A percentile compares a stretch with the other conserved stretches of the same genome.
Evolutionary conservation across 1,284 basidiomycete species (phyloP).

Genomic region (Phlebopus sp.): DNA sequence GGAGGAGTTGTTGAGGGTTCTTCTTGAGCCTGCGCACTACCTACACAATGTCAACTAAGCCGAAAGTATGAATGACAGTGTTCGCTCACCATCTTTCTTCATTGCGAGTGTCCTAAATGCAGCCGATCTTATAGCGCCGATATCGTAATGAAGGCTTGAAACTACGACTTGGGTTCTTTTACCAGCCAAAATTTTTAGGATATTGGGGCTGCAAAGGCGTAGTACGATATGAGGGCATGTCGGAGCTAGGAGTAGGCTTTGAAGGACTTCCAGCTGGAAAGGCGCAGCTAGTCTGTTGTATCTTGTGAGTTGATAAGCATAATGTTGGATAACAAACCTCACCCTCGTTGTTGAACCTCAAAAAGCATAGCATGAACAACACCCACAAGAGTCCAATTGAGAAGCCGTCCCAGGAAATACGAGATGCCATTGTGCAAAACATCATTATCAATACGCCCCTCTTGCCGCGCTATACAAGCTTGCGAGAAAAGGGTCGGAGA

Average conservation of each 20-base stretch:
- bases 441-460: constrained; percentile 61
- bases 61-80: constrained; percentile 3
- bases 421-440: constrained; percentile 69
- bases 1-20: constrained; percentile 18
- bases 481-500: constrained; percentile 63
- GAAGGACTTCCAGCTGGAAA: constrained; percentile 60
- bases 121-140: constrained; percentile 40
- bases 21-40: constrained; percentile 15
- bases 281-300: constrained; percentile 33
- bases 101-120: constrained; percentile 44
- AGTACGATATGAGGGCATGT: constrained; percentile 65
- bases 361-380: constrained; percentile 61
- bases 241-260: constrained; percentile 58
- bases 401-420: constrained; percentile 68
- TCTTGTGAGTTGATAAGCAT: constrained; percentile 1
- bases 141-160: constrained; percentile 36
- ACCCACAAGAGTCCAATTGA: constrained; percentile 77
- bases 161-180: constrained; percentile 32
- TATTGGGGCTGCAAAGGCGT: constrained; percentile 56
- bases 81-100: constrained; percentile 38
- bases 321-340: constrained; percentile 19
- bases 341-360: constrained; percentile 62
- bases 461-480: constrained; percentile 49
- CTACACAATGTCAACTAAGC: constrained; percentile 12
- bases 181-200: constrained; percentile 51